Base-by-base conservation (phyloP, 2,329 filamentous ascomycete species). In the Fusarium sp. region DNA sequence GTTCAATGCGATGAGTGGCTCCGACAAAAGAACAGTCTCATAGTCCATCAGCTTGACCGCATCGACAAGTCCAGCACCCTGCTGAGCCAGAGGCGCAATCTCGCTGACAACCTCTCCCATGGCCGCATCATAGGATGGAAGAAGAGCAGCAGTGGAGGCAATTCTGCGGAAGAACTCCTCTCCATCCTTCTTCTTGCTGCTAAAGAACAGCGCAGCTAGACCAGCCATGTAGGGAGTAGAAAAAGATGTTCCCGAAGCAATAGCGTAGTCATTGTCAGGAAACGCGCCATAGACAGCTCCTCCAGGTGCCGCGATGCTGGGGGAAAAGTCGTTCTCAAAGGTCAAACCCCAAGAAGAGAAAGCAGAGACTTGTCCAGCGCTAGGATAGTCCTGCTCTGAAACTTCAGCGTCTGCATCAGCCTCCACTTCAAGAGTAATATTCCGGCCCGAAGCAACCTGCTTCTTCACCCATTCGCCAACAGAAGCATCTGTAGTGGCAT, bases 341-440 rank as follows among this genome's bases (percentile, higher is more conserved):
- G 72, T 72, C 17, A 71, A 64, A 2, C 74, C 75, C 75, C 75
- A 77, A 0, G 75, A 76, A 3, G 75, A 62, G 35, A 70, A 77
- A 14, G 38, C 57, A 4, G 72, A 75, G 4, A 77, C 33, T 12
- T 75, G 74, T 1, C 75, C 72, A 1, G 22, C 52, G 12, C 30
- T 35, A 4, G 52, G 52, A 27, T 35, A 56, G 2, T 56, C 52
- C 17, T 17, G 22, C 30, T 56, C 52, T 6, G 52, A 33, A 56
- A 33, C 52, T 11, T 6, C 52, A 22, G 52, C 52, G 1, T 56
- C 52, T 7, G 30, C 52, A 11, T 56, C 52, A 3, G 52, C 15
- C 6, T 56, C 52, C 2, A 56, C 52, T 22, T 56, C 14, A 15
- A 56, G 52, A 35, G 52, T 56, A 1, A 56, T 4, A 1, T 56